A percentile compares a stretch with the other conserved stretches of the same genome.
Conservation (phyloP, 75 land plant species). For the Cunninghamia lanceolata region DNA sequence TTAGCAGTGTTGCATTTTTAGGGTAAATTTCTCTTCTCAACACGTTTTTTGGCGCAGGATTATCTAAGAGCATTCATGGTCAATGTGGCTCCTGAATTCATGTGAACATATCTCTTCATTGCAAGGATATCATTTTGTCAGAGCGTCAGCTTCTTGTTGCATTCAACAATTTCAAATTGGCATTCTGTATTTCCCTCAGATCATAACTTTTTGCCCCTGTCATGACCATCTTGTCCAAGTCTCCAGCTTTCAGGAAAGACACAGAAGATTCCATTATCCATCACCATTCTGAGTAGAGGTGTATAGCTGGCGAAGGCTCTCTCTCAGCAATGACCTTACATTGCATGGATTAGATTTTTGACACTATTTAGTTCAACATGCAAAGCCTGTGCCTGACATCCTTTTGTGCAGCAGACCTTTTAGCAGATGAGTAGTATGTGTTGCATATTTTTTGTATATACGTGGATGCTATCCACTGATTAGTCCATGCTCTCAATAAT, state of each 20-base stretch:
- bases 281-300: not conserved
- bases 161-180: not conserved
- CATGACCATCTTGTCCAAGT: conserved; percentile 2
- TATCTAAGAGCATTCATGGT: not conserved
- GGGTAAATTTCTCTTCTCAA: not conserved
- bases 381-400: conserved; percentile 31
- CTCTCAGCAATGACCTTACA: conserved; percentile 41
- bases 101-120: not conserved
- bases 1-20: not conserved
- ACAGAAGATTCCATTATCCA: not conserved
- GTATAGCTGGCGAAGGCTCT: conserved; percentile 17
- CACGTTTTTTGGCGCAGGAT: not conserved
- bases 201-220: not conserved
- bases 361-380: conserved; percentile 48
- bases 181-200: not conserved
- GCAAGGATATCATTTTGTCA: not conserved
- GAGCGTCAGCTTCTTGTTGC: not conserved
- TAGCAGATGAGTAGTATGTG: conserved; percentile 38
- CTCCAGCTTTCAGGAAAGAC: not conserved
- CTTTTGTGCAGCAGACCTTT: conserved; percentile 35
- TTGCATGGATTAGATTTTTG: conserved; percentile 37
- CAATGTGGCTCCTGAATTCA: not conserved
- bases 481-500: conserved; percentile 6
- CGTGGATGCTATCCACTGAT: conserved; percentile 11
- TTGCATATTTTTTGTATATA: conserved; percentile 33